Evolutionary conservation across 2,329 filamentous ascomycete species (phyloP).

Genomic region (Claviceps fusiformis): DNA sequence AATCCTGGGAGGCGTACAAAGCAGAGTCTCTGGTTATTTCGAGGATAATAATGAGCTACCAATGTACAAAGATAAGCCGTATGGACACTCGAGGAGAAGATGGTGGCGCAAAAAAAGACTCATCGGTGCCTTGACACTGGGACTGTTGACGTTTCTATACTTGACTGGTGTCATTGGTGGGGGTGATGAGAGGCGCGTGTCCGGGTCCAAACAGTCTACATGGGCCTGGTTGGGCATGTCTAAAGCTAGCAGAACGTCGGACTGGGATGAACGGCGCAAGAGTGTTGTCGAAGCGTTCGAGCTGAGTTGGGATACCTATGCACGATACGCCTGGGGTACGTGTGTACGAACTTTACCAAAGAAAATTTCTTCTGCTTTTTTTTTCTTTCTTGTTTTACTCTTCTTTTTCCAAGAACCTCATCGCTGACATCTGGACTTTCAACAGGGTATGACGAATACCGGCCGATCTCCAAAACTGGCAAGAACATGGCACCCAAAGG

Average conservation of each 20-base stretch:
- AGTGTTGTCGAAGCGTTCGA: constrained; percentile 81
- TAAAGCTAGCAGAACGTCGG: constrained; percentile 31
- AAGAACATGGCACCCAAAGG: constrained; percentile 77
- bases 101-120: constrained; percentile 52
- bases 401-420: constrained; percentile 3
- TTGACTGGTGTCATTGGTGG: constrained; percentile 48
- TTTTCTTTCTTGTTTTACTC: too few relatives aligned
- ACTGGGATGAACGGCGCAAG: constrained; percentile 70
- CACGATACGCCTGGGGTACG: constrained; percentile 86
- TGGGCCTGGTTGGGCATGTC: constrained; percentile 47
- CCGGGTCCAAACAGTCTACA: constrained; percentile 17
- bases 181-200: constrained; percentile 18
- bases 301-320: constrained; percentile 86
- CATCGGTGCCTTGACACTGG: constrained; percentile 35
- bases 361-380: background rate
- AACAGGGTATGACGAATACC: constrained; percentile 72
- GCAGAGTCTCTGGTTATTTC: constrained; percentile 52
- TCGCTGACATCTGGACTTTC: constrained; percentile 12
- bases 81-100: constrained; percentile 47
- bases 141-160: constrained; percentile 51
- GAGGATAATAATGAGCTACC: constrained; percentile 48
- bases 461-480: constrained; percentile 67
- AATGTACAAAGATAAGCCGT: constrained; percentile 99
- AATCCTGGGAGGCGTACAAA: constrained; percentile 40
- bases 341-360: background rate